Conservation (phyloP, 2,329 filamentous ascomycete genomes). For the Monosporascus sp. region DNA sequence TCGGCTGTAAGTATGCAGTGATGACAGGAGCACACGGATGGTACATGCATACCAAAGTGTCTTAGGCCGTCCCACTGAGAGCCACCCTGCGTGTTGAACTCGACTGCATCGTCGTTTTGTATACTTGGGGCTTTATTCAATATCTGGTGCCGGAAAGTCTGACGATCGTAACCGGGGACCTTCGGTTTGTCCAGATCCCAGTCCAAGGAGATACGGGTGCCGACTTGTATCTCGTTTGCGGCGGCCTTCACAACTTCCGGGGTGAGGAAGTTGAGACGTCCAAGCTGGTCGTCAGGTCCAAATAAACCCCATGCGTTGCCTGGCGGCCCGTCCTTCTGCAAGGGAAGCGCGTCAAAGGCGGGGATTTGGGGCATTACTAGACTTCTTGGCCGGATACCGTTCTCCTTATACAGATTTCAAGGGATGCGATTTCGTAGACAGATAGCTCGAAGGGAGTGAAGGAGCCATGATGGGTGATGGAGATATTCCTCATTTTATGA, state of each 20-base stretch:
- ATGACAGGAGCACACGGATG: background rate
- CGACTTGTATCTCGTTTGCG: conserved; percentile 38
- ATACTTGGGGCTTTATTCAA: conserved; percentile 3
- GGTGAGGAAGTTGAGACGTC: conserved; percentile 45
- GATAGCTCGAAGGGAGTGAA: too few relatives aligned
- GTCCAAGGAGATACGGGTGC: conserved; percentile 31
- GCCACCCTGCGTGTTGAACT: conserved; percentile 32
- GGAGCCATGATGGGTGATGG: background rate
- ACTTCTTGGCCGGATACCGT: background rate
- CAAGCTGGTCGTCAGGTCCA: conserved; percentile 39
- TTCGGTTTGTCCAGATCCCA: conserved; percentile 31
- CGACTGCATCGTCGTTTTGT: conserved; percentile 29
- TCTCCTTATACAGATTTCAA: too few relatives aligned
- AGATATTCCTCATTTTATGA: background rate
- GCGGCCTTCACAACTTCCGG: conserved; percentile 36
- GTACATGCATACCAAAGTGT: conserved; percentile 23
- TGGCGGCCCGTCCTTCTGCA: conserved; percentile 35
- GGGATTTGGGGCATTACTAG: background rate
- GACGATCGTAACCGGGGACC: conserved; percentile 6
- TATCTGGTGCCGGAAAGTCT: conserved; percentile 6
- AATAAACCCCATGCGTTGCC: conserved; percentile 46
- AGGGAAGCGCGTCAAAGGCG: conserved; percentile 35
- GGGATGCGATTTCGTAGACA: too few relatives aligned
- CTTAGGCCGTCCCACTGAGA: conserved; percentile 34
- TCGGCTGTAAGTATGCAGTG: background rate